Evolutionary conservation across 192 early-diverging fungal species (phyloP).

Genomic region (Podila clonocystis): DNA sequence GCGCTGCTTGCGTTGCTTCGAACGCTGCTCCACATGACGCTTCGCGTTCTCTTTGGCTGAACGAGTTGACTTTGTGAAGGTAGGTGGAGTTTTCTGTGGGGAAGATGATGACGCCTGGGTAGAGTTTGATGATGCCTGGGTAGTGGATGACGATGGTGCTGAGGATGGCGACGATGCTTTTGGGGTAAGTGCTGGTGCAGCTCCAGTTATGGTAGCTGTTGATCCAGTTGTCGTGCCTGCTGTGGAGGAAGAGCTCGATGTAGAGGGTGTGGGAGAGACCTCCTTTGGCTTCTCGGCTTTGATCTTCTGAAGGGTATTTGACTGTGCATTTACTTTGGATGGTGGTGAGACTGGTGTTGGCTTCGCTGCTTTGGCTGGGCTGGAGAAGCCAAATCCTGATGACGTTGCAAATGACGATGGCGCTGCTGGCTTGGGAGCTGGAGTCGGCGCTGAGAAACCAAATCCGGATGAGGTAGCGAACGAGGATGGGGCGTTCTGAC

Average conservation of each 20-base stretch:
- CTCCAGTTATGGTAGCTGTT: background rate
- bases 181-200: background rate
- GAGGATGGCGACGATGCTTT: constrained; percentile 26
- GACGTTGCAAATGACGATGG: background rate
- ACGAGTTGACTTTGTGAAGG: constrained; percentile 21
- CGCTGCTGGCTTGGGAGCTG: background rate
- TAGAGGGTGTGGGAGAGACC: background rate
- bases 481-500: constrained; percentile 7
- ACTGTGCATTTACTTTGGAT: too few species aligned
- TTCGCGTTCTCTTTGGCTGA: constrained; percentile 43
- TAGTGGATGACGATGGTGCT: constrained; percentile 19
- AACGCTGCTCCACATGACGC: constrained; percentile 26
- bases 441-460: background rate
- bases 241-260: background rate
- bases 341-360: too few species aligned
- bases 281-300: too few species aligned
- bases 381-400: background rate
- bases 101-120: background rate
- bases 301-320: too few species aligned
- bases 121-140: background rate
- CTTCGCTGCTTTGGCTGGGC: background rate
- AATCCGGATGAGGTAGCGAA: constrained; percentile 1
- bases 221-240: background rate
- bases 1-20: constrained; percentile 13
- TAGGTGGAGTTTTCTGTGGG: constrained; percentile 1